Base-by-base conservation (phyloP, 2,329 filamentous ascomycete genomes). In the Stagonosporopsis rhizophila region DNA sequence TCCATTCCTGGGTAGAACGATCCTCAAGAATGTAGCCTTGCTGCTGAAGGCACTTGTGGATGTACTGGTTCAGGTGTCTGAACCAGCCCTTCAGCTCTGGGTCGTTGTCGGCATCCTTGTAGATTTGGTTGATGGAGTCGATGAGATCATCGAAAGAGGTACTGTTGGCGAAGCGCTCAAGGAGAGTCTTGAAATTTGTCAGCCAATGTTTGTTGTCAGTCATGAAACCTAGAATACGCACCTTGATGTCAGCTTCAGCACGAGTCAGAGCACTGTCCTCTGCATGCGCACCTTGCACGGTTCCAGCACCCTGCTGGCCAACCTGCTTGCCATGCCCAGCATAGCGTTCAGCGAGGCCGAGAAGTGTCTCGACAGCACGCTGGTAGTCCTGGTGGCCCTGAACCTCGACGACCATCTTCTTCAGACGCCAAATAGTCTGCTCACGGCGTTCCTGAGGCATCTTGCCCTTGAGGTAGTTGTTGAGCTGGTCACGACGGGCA, bases 321-420 rank as follows among this genome's bases (percentile, higher is more conserved):
- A 92, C 50, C 27, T 81, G 80, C 73, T 84, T 89, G 51, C 88
- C 85, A 69, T 97, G 92, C 44, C 86, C 84, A 58, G 86, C 87
- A 70, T 99, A 99, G 65, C 88, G 86, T 79, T 96, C 92, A 6
- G 92, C 92, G 44, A 99, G 82, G 38, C 86, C 82, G 27, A 99
- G 84, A 6, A 99, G 82, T 3, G 94, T 96, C 68, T 92, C 87
- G 61, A 99, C 89, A n/a, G 95, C 95, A 76, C 90, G 85, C 66
- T 93, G 88, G 77, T 98, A 99, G 70, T 99, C 94, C 56, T 91
- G 86, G 72, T 98, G 95, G 53, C 94, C 91, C 79, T 99, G 95
- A 68, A 96, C 92, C 78, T 99, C 95, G 41, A 97, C 87, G 35
- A 99, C 81, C 90, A 98, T 96, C 86, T 98, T 98, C 87, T 94